These are phyloP conservation scores for Candida dubliniensis DNA, from an alignment of 1,139 yeast species.

Conservation along the genomic window DNA sequence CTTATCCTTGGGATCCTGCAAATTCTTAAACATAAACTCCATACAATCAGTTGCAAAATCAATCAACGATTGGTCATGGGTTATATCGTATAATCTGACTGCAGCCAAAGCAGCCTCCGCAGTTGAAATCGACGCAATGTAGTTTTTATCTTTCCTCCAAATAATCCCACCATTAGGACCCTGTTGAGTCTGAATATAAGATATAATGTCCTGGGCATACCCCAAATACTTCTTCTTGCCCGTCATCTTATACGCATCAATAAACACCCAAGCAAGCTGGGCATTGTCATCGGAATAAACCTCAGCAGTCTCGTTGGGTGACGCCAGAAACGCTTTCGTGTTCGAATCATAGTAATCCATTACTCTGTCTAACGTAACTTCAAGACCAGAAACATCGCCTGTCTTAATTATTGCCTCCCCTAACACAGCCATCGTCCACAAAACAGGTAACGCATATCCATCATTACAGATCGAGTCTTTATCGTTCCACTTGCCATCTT, in stretches of 20 bases:
- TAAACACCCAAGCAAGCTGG: constrained; percentile 34
- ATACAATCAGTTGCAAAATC: constrained; percentile 25
- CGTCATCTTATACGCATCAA: constrained; percentile 25
- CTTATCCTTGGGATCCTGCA: constrained; percentile 29
- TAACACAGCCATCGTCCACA: constrained; percentile 31
- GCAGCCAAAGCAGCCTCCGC: constrained; percentile 39
- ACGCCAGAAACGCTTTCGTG: constrained; percentile 32
- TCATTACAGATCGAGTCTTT: constrained; percentile 14
- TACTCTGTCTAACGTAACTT: constrained; percentile 16
- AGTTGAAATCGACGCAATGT: constrained; percentile 38
- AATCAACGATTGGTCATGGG: constrained; percentile 19
- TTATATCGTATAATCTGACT: constrained; percentile 23
- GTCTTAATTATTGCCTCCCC: constrained; percentile 23
- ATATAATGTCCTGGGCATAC: constrained; percentile 18
- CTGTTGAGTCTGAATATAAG: constrained; percentile 18
- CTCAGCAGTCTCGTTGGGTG: constrained; percentile 29
- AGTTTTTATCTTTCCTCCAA: constrained; percentile 28
- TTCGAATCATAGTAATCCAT: constrained; percentile 20
- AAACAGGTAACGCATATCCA: constrained; percentile 16
- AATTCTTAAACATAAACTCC: constrained; percentile 25
- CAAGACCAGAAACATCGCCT: constrained; percentile 14
- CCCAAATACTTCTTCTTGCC: constrained; percentile 15
- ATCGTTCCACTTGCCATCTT: constrained; percentile 22
- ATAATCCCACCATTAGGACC: constrained; percentile 29
- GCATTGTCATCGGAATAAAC: constrained; percentile 39